These are phyloP conservation scores for Takashimella koratensis DNA, from an alignment of 1,284 basidiomycete species.

Conservation along the genomic window DNA sequence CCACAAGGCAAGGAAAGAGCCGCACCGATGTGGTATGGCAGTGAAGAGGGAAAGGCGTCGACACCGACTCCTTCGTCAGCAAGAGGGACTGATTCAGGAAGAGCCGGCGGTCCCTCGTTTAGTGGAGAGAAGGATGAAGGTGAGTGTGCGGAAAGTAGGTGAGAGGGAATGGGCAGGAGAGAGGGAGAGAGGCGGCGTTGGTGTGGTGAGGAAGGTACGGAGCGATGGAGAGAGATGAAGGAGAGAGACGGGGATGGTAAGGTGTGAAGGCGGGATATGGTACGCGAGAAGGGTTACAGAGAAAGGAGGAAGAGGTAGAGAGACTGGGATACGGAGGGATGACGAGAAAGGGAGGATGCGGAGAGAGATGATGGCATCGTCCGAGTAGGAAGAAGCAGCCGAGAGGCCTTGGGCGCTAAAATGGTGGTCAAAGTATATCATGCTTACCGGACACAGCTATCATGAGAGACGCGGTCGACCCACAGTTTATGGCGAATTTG, in stretches of 20 bases:
- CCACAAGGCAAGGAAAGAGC: not conserved
- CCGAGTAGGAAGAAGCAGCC: too few species aligned
- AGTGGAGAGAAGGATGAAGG: constrained; percentile 47
- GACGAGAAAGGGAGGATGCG: not conserved
- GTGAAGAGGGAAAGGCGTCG: too few species aligned
- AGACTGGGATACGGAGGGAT: not conserved
- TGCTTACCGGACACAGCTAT: constrained; percentile 58
- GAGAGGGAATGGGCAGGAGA: not conserved
- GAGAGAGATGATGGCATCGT: not conserved
- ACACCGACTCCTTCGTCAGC: not conserved
- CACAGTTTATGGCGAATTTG: constrained; percentile 70
- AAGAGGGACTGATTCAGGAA: not conserved
- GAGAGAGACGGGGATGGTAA: too few species aligned
- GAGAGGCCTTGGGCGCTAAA: too few species aligned
- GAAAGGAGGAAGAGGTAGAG: too few species aligned
- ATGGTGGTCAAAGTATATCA: too few species aligned
- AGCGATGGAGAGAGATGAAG: not conserved
- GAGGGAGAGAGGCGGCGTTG: not conserved
- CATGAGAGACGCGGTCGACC: constrained; percentile 65
- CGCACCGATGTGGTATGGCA: not conserved
- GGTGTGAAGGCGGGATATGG: too few species aligned
- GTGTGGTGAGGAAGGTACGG: not conserved
- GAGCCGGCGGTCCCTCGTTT: constrained; percentile 15
- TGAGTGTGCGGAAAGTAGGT: constrained; percentile 15
- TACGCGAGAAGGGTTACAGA: too few species aligned